A percentile compares a stretch with the other conserved stretches of the same genome.
Conservation (phyloP, 2,329 filamentous ascomycete species). For the Lasiodiplodia sp. region DNA sequence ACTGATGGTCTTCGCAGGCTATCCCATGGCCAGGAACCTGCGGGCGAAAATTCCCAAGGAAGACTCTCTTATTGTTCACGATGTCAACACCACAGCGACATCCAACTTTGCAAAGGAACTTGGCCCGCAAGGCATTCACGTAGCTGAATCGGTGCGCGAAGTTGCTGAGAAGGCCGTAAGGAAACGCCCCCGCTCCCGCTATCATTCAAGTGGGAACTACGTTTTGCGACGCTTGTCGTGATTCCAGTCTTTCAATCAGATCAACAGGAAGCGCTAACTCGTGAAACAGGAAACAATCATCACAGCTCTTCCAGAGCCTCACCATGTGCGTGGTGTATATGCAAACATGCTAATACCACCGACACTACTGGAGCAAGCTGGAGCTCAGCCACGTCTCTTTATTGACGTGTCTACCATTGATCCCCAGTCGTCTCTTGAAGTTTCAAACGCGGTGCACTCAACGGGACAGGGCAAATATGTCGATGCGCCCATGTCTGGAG, state of each 20-base stretch:
- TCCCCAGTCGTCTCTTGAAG: slow-evolving; percentile 78
- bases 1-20: slow-evolving; percentile 56
- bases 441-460: slow-evolving; percentile 73
- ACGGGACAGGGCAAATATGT: slow-evolving; percentile 79
- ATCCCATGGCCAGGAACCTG: slow-evolving; percentile 76
- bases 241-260: slow-evolving; percentile 11
- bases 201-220: slow-evolving; percentile 77
- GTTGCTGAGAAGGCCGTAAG: slow-evolving; percentile 72
- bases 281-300: slow-evolving; percentile 56
- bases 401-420: slow-evolving; percentile 98
- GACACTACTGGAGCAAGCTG: slow-evolving; percentile 56
- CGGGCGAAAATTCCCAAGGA: slow-evolving; percentile 68
- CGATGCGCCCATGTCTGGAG: slow-evolving; percentile 96
- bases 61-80: slow-evolving; percentile 70
- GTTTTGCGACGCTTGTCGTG: slow-evolving; percentile 55
- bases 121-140: slow-evolving; percentile 58
- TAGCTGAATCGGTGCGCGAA: slow-evolving; percentile 66
- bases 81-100: slow-evolving; percentile 66
- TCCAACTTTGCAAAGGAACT: slow-evolving; percentile 65
- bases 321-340: slow-evolving; percentile 60
- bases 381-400: slow-evolving; percentile 73
- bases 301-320: slow-evolving; percentile 62
- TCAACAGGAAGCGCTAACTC: background rate
- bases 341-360: slow-evolving; percentile 72
- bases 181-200: slow-evolving; percentile 53